phyloP scores from a whole-genome alignment of 768 basidiomycete species.

The Leccinum rimulosum region DNA sequence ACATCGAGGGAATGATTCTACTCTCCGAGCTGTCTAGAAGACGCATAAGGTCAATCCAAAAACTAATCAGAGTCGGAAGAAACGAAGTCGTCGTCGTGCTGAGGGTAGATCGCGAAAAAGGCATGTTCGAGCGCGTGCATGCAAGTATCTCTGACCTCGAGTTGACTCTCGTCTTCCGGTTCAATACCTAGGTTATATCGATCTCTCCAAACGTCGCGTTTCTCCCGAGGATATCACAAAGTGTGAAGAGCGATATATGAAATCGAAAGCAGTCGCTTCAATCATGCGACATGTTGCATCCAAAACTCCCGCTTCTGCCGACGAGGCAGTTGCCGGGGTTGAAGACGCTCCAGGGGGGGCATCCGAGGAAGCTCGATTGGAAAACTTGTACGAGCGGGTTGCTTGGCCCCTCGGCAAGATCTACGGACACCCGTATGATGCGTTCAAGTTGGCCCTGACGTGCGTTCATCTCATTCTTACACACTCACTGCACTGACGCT shows the following conservation, averaged over 20 bases:
- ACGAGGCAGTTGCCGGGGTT: constrained; percentile 18
- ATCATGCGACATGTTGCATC: constrained; percentile 91
- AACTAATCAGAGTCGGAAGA: constrained; percentile 93
- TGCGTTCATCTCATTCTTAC: constrained; percentile 47
- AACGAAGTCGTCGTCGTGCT: constrained; percentile 99
- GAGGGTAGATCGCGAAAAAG: constrained; percentile 98
- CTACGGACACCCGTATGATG: constrained; percentile 96
- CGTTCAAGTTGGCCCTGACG: constrained; percentile 96
- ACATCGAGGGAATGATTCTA: constrained; percentile 99
- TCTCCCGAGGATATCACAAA: constrained; percentile 98
- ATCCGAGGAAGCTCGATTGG: constrained; percentile 78
- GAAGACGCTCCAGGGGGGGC: constrained; percentile 33
- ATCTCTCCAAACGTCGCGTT: constrained; percentile 96
- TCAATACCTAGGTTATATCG: constrained; percentile 78
- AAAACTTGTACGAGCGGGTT: constrained; percentile 84
- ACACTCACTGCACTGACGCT: background rate
- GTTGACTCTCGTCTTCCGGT: background rate
- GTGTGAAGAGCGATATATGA: constrained; percentile 98
- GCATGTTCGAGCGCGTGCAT: constrained; percentile 38
- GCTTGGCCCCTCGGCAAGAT: constrained; percentile 91
- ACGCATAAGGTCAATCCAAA: constrained; percentile 96
- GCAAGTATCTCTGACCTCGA: background rate
- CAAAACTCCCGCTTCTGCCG: constrained; percentile 40
- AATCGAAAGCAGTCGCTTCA: constrained; percentile 93
- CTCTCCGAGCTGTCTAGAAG: constrained; percentile 96